Evolutionary conservation across 2,329 filamentous ascomycete species (phyloP).

Genomic region (Chrysoporthe deuterocubensis): DNA sequence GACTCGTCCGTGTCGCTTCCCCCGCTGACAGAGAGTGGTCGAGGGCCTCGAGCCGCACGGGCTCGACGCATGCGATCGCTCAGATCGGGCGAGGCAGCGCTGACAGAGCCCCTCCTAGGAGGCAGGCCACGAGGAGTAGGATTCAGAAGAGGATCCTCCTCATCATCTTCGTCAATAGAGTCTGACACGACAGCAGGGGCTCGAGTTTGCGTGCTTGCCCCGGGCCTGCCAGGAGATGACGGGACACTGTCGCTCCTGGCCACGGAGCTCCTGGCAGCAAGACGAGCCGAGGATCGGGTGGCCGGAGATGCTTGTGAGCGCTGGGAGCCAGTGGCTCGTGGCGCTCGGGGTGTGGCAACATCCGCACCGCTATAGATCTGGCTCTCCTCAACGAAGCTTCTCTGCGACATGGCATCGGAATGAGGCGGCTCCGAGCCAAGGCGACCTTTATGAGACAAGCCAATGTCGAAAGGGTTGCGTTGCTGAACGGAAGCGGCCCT

Average conservation of each 20-base stretch:
- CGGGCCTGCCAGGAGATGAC: background rate
- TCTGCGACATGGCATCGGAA: constrained; percentile 20
- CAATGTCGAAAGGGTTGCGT: background rate
- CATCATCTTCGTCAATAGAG: constrained; percentile 18
- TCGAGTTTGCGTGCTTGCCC: background rate
- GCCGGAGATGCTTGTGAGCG: background rate
- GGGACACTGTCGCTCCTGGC: background rate
- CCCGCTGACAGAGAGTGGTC: background rate
- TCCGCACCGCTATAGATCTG: constrained; percentile 31
- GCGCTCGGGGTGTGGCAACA: constrained; percentile 30
- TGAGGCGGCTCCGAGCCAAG: constrained; percentile 15
- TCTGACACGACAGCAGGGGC: constrained; percentile 5
- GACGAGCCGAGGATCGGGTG: constrained; percentile 14
- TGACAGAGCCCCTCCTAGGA: background rate
- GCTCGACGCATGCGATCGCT: constrained; percentile 10
- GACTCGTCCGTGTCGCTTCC: background rate
- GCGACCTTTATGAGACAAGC: background rate
- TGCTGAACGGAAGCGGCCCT: constrained; percentile 12
- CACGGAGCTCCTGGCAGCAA: constrained; percentile 5
- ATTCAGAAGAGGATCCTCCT: constrained; percentile 13
- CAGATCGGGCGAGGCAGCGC: constrained; percentile 5
- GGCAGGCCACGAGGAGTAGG: constrained; percentile 5
- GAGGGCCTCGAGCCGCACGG: constrained; percentile 4
- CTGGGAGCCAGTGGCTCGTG: background rate
- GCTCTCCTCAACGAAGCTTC: constrained; percentile 37